Evolutionary conservation across 257 asterid genomes (phyloP).

Genomic region (Euphrasia confusa): DNA sequence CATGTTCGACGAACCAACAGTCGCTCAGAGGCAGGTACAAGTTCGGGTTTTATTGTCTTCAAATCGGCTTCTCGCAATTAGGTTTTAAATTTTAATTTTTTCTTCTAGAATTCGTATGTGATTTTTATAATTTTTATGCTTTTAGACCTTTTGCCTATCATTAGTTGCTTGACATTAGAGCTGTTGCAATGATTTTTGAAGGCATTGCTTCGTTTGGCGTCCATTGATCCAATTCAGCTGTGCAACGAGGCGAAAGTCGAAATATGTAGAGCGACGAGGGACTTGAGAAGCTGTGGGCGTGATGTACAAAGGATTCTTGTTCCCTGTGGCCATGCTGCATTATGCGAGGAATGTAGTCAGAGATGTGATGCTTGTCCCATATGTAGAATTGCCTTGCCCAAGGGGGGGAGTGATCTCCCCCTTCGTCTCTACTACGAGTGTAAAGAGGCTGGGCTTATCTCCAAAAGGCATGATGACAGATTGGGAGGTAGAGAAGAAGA

Average conservation of each 20-base stretch:
- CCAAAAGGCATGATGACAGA: conserved; percentile 74
- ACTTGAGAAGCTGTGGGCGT: conserved; percentile 88
- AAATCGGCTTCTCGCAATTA: background rate
- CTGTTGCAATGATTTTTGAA: conserved; percentile 40
- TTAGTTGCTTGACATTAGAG: conserved; percentile 18
- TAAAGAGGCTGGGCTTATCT: conserved; percentile 80
- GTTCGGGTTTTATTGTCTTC: background rate
- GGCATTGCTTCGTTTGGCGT: conserved; percentile 72
- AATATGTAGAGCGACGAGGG: conserved; percentile 92
- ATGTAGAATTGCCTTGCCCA: conserved; percentile 61
- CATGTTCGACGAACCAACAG: conserved; percentile 38
- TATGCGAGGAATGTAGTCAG: conserved; percentile 92
- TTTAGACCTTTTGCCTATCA: background rate
- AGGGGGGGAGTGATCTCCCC: conserved; percentile 51
- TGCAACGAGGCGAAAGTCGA: conserved; percentile 94
- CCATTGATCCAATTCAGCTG: conserved; percentile 74
- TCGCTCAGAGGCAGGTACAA: conserved; percentile 42
- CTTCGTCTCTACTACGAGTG: conserved; percentile 88
- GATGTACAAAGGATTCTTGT: conserved; percentile 60
- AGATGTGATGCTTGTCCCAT: conserved; percentile 91
- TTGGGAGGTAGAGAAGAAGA: conserved; percentile 63
- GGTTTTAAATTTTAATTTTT: background rate
- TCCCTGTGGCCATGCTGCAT: conserved; percentile 86
- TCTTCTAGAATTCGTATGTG: conserved; percentile 5
- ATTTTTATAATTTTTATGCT: background rate